Base-by-base conservation (phyloP, 169 alveolate genomes). In the Toxoplasma gondii region DNA sequence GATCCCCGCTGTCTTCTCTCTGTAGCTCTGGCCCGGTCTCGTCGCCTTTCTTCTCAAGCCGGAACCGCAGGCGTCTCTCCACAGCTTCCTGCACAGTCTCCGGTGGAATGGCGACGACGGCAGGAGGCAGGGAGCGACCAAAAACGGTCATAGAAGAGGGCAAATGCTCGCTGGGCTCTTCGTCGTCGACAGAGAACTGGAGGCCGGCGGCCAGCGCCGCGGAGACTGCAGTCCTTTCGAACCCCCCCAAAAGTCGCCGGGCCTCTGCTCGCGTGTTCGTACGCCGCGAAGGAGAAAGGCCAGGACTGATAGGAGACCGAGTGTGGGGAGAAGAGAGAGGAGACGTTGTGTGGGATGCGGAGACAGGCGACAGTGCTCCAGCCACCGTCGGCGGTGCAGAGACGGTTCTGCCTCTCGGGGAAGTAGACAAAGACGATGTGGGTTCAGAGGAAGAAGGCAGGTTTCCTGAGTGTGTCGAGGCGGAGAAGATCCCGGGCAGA, bases 191-290 rank as follows among this genome's bases (percentile, higher is more conserved):
- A 29, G 38, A 34, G 10, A 5, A 34, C 38, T 31, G 88, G 27
- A 27, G 53, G 24, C 90, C 90, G 4, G 90, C 90, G 67, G 38
- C 69, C 38, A 82, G 90, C 4, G 90, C 53, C 5, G 90, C 34
- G 24, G 90, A 22, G 41, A 82, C 10, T 4, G 90, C 90, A 29
- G 41, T 39, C 54, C 90, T 41, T 9, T 82, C 90, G 38, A 82
- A 41, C 1, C 90, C 90, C 10, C 41, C 90, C 53, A 82, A 38
- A 5, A 38, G 39, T 2, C 64, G 90, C 44, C 22, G 84, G 27
- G 84, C 84, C 43, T 74, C 84, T 31, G 41, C 84, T 12, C n/a
- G 43, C 12, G 45, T 36, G 10, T 41, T 36, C 24, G 84, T 36
- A 31, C 39, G 39, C 7, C n/a, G 39, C 84, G 84, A 10, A 49